Evolutionary conservation across 1,284 basidiomycete species (phyloP), one percentile per base, ranked within the genome.

Genomic region (Exobasidium cylindrosporum): DNA sequence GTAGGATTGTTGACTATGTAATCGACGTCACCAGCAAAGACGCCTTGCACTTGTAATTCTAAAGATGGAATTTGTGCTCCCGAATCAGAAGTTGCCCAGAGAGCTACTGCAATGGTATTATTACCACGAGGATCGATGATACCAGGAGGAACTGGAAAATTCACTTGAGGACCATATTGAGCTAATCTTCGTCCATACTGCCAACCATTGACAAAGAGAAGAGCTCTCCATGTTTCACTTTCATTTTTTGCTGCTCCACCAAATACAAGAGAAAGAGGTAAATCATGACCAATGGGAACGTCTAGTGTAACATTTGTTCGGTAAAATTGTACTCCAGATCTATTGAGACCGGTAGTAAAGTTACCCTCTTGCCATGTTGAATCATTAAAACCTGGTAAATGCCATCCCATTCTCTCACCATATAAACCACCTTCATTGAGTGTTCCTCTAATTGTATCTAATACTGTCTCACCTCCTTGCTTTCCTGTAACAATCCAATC

Each of bases 401-500:
- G 89, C 89, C 89, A 91, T 17, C 90, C 89, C 64, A 84, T 72
- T 44, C 89, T 85, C 77, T 91, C 89, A 26, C 86, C 88, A 63
- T 86, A 89, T 7, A 90, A 83, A 6, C 89, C 90, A n/a, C 89
- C 90, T 80, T 90, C 89, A 66, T 91, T 91, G 54, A 89, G 82
- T 11, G 89, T 71, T 54, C 87, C 87, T 44, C 89, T 85, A 14
- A 84, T 82, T 79, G 85, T 87, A 78, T 91, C 90, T 84, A 87
- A 80, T 83, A 89, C 60, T 87, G 87, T 64, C 0, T 91, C 90
- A 6, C 90, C 89, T 24, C 89, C 89, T 1, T 88, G 69, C 77
- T 90, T 91, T 43, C 89, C 89, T 81, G 90, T 88, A 0, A 91
- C 88, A 67, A 85, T 89, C 90, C 90, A 91, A 7, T 83, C 82